Base-by-base conservation (phyloP, 768 basidiomycete species). In the Psilocybe sp. region DNA sequence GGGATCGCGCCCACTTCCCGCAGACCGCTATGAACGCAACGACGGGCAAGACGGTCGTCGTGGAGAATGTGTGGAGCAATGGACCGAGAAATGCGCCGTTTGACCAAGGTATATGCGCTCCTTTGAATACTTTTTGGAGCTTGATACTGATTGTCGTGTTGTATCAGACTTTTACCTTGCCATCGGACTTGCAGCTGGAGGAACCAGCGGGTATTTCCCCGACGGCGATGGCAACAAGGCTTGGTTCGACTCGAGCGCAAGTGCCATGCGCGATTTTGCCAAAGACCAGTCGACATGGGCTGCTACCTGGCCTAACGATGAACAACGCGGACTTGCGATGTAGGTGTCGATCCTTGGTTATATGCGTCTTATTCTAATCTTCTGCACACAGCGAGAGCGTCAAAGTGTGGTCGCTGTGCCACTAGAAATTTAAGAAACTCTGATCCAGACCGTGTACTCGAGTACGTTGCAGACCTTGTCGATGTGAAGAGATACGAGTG, bases 161-260 rank as follows among this genome's bases (percentile, higher is more conserved):
- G 23, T 28, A 28, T 28, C 53, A 85, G 84, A 78, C 1, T 94
- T 96, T 65, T 93, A 90, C 72, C 64, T 94, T 16, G 78, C 87
- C 44, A 71, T 94, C 47, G 74, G 86, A 56, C 69, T 94, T 8
- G 88, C 85, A 0, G 89, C 75, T 0, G 92, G 92, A 0, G 91
- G 90, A 0, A 92, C 87, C 46, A 84, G 80, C 52, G 92, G 92
- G 18, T 94, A 87, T 87, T 95, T 94, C 79, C 89, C 89, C 0
- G 93, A 96, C 60, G 75, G 72, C 5, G 69, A 81, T 3, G 89
- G 88, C 33, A 73, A 65, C 47, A 91, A 92, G 64, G 85, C 87
- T 13, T 91, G 89, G 89, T 69, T 84, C 47, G 87, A 92, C 61
- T 78, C 74, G 1, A 78, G 78, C 12, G 41, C 53, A 65, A 69